Evolutionary conservation across 371 early-diverging fungal genomes (phyloP).

Genomic region (Mortierella sp.): DNA sequence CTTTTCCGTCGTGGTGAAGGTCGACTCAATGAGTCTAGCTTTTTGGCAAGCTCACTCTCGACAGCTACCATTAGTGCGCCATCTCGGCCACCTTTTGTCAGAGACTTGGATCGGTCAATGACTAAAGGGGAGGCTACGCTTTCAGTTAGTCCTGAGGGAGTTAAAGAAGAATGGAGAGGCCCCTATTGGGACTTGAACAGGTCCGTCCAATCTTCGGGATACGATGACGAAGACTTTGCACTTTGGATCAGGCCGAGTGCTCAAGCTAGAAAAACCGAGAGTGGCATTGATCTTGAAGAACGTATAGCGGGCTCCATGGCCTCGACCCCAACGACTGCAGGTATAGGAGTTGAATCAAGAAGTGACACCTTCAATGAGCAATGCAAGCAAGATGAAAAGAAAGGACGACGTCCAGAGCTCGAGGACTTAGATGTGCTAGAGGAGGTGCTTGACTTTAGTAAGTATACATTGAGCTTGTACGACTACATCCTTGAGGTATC

Average conservation of each 20-base stretch:
- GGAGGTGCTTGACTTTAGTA: slow-evolving; percentile 41
- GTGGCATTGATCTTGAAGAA: slow-evolving; percentile 30
- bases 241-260: slow-evolving; percentile 38
- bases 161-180: too few relatives aligned
- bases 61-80: too few relatives aligned
- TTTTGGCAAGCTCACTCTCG: too few relatives aligned
- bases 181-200: slow-evolving; percentile 24
- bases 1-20: too few relatives aligned
- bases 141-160: too few relatives aligned
- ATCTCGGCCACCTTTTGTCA: too few relatives aligned
- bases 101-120: too few relatives aligned
- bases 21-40: too few relatives aligned
- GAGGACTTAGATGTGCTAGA: slow-evolving; percentile 36
- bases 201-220: slow-evolving; percentile 19
- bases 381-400: neutral
- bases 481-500: too few relatives aligned
- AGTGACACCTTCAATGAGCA: neutral
- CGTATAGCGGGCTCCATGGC: neutral
- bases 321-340: neutral
- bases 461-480: neutral
- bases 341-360: neutral
- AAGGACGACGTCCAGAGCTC: slow-evolving; percentile 12
- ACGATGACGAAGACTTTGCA: slow-evolving; percentile 38
- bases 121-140: too few relatives aligned
- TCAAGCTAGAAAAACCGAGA: slow-evolving; percentile 21